Evolutionary conservation across 176 grass and related monocot genomes (phyloP).

Genomic region (Aegilops tauschii): DNA sequence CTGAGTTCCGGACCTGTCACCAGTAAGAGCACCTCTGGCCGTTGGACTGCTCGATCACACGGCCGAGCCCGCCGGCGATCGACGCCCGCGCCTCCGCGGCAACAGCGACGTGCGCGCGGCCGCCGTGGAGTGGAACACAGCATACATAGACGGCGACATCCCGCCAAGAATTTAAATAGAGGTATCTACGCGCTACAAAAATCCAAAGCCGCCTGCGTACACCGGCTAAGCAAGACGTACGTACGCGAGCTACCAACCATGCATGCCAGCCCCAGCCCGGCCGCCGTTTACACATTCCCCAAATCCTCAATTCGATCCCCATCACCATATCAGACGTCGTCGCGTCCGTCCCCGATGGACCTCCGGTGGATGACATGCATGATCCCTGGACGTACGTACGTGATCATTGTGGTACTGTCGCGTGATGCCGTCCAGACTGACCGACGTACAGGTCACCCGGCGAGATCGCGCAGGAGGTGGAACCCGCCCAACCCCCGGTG

Average conservation of each 20-base stretch:
- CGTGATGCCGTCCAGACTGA: not conserved
- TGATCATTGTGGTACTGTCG: not conserved
- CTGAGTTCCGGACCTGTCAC: not conserved
- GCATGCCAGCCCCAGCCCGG: not conserved
- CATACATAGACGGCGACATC: slow-evolving; percentile 17
- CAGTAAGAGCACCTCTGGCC: not conserved
- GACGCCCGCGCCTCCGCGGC: not conserved
- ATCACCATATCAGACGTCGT: not conserved
- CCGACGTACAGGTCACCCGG: slow-evolving; percentile 22
- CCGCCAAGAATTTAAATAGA: slow-evolving; percentile 24
- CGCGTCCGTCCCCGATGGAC: not conserved
- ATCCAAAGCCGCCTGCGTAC: slow-evolving; percentile 32
- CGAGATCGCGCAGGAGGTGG: slow-evolving; percentile 60
- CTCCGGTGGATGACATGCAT: not conserved
- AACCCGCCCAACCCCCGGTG: slow-evolving; percentile 38
- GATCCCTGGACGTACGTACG: not conserved
- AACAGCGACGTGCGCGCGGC: not conserved
- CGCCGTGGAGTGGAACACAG: not conserved
- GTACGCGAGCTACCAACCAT: not conserved
- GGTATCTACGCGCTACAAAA: slow-evolving; percentile 50
- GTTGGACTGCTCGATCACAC: not conserved
- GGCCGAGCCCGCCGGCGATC: not conserved
- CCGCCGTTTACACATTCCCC: slow-evolving; percentile 8
- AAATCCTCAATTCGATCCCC: not conserved
- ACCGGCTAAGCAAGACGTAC: not conserved